phyloP scores from a whole-genome alignment of 306 rosid genomes.

The Styphnolobium japonicum region DNA sequence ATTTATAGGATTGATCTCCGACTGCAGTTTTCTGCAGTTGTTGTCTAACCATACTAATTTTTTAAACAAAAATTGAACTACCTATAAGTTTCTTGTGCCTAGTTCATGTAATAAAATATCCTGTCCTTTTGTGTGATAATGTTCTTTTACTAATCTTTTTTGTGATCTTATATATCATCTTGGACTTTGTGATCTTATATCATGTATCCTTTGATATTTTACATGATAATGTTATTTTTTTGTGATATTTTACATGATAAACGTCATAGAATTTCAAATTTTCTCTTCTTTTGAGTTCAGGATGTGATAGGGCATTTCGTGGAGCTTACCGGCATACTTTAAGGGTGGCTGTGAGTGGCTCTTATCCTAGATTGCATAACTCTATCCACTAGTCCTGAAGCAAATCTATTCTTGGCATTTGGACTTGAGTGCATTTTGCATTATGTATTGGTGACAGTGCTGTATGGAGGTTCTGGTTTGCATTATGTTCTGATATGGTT shows the following conservation, averaged over 20 bases:
- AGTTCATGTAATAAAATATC: not conserved
- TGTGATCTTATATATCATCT: too few species aligned
- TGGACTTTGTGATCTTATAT: too few species aligned
- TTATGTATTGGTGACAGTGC: too few species aligned
- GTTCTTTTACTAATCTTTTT: not conserved
- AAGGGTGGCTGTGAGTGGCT: slow-evolving; percentile 40
- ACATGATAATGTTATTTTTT: too few species aligned
- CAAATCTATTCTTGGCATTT: too few species aligned
- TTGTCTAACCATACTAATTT: not conserved
- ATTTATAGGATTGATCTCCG: not conserved
- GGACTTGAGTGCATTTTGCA: too few species aligned
- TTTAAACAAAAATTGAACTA: slow-evolving; percentile 2
- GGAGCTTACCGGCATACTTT: slow-evolving; percentile 80
- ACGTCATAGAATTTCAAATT: not conserved
- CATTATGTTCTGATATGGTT: too few species aligned
- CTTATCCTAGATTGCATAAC: too few species aligned
- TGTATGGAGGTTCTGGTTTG: too few species aligned
- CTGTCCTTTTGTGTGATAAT: not conserved
- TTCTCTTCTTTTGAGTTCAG: slow-evolving; percentile 52
- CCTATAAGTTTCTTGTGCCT: not conserved
- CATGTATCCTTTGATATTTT: too few species aligned
- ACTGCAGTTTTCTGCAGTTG: slow-evolving; percentile 1
- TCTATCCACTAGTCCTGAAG: too few species aligned
- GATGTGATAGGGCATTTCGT: slow-evolving; percentile 89
- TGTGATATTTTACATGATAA: too few species aligned